Conservation (phyloP, 495 filamentous ascomycete species). For the Chaetomium cochliodes region DNA sequence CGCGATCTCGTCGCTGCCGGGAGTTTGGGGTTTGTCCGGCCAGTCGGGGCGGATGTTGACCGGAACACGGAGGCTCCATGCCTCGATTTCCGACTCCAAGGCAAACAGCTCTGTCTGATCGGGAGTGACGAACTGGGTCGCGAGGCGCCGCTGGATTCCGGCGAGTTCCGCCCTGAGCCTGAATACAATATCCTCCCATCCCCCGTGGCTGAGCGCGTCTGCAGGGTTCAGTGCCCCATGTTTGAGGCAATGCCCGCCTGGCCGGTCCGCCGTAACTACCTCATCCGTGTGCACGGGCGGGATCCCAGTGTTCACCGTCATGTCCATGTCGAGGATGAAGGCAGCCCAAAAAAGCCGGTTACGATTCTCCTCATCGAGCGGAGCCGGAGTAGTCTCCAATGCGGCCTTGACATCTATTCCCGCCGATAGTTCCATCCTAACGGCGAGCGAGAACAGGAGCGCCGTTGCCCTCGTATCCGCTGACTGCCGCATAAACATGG, state of each 20-base stretch:
- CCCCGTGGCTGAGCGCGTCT: neutral
- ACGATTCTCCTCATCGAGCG: neutral
- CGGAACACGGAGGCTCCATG: neutral
- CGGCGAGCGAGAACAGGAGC: constrained; percentile 3
- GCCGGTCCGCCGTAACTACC: no score
- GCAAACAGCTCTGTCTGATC: neutral
- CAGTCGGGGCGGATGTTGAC: neutral
- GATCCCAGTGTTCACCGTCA: neutral
- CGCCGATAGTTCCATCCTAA: neutral
- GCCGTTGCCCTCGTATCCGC: neutral
- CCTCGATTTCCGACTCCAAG: neutral
- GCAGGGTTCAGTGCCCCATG: neutral
- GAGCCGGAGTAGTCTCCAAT: neutral
- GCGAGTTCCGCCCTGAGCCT: neutral
- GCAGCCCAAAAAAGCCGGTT: neutral
- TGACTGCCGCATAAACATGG: neutral
- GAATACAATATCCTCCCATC: neutral
- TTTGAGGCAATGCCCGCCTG: no score
- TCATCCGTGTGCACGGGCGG: neutral
- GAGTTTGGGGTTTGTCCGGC: neutral
- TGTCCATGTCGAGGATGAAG: neutral
- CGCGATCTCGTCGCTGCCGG: neutral
- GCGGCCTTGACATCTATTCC: neutral
- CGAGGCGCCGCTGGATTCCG: neutral
- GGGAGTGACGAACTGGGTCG: neutral